Base-by-base conservation (phyloP, 345 rosid species). In the Lepidium didymum region DNA sequence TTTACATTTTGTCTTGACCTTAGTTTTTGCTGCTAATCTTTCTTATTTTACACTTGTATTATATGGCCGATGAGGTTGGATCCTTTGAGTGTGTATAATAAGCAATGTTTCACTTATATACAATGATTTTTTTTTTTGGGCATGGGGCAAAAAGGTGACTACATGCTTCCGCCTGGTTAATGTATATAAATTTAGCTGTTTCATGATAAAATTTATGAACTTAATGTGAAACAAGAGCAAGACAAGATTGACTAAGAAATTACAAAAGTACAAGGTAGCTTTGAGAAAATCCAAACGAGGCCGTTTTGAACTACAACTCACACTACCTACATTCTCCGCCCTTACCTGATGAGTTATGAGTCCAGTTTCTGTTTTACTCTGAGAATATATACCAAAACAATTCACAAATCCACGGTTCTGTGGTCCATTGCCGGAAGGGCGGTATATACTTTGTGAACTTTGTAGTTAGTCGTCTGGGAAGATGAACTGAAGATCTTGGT, bases 401-500 rank as follows among this genome's bases (percentile, higher is more conserved):
- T 14, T 52, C 46, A 62, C 21, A 11, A 52, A 21, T 63, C 34
- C 6, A 14, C 47, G 3, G 11, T 36, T 50, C 5, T 14, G 18
- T 7, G 46, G 49, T 21, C 8, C 6, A 15, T 14, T 29, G 33
- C 57, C 33, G 9, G 9, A 37, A 58, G 41, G 41, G 47, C 12
- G 9, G 10, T 21, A 42, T 43, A 6, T 11, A 41, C 40, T 58
- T 58, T 36, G 23, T 36, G 41, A 47, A 37, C 23, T 49, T 38
- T 27, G 62, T 31, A 43, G 37, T 43, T 77, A 82, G 4, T 79
- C 76, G 37, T 89, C 96, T 31, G 92, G 95, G 66, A 90, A 88
- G 46, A 87, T 29, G 56, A 94, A 46, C 57, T 69, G 75, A 69
- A 90, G 85, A 78, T 86, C 95, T 70, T 90, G 92, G 53, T 94